Percentiles rank a stretch among this genome's conserved stretches.
phyloP scores from a whole-genome alignment of 73 alveolate species.

The Paramecium pentaurelia region DNA sequence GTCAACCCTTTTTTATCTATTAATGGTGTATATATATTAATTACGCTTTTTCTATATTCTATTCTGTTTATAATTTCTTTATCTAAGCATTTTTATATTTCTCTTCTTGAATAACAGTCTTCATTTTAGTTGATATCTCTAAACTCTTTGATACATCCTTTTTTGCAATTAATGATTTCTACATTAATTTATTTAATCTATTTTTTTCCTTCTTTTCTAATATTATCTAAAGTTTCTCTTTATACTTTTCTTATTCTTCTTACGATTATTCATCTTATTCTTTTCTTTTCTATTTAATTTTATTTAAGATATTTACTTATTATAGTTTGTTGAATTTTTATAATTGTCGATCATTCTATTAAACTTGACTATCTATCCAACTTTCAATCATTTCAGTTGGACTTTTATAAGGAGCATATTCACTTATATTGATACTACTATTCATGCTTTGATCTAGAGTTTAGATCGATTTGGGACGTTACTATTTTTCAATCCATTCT shows the following conservation, averaged over 20 bases:
- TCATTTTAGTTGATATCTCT: not conserved
- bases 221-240: not conserved
- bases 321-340: not conserved
- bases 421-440: conserved; percentile 16
- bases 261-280: not conserved
- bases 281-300: not conserved
- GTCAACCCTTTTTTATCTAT: not conserved
- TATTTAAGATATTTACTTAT: not conserved
- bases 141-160: not conserved
- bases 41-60: not conserved
- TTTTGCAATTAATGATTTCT: not conserved
- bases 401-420: conserved; percentile 43
- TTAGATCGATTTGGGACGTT: not conserved
- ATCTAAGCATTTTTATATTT: not conserved
- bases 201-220: not conserved
- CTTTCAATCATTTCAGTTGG: conserved; percentile 43
- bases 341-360: not conserved
- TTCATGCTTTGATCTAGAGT: not conserved
- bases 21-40: not conserved
- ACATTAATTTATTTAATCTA: not conserved
- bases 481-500: not conserved
- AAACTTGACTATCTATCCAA: conserved; percentile 32
- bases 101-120: not conserved
- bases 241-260: not conserved
- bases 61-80: not conserved